These are phyloP conservation scores for Globisporangium emineosum DNA, from an alignment of 352 stramenopile genomes.

Conservation along the genomic window DNA sequence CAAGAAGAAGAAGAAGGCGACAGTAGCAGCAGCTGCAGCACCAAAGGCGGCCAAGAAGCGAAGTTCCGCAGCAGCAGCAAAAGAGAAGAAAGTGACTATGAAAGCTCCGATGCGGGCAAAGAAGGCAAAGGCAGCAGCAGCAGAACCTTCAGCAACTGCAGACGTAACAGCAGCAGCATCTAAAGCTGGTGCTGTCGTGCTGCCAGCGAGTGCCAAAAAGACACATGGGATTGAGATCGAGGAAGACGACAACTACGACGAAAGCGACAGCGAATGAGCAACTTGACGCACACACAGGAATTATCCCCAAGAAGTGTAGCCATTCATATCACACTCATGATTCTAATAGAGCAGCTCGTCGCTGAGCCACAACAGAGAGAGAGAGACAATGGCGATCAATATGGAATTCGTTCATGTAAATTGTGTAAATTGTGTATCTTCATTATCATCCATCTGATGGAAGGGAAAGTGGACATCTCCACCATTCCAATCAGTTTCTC, in stretches of 20 bases:
- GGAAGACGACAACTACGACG: conserved; percentile 75
- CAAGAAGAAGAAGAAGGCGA: conserved; percentile 23
- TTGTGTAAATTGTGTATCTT: neutral
- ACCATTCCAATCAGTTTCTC: neutral
- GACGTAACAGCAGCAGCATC: neutral
- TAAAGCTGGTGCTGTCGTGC: too few species aligned
- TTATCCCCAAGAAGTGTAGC: too few species aligned
- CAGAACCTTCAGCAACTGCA: neutral
- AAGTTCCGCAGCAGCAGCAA: conserved; percentile 6
- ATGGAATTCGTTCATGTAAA: neutral
- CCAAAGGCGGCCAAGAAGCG: neutral
- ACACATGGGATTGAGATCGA: conserved; percentile 30
- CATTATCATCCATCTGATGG: neutral
- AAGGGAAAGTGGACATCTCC: neutral
- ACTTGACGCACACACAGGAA: neutral
- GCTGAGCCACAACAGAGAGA: neutral
- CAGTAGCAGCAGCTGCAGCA: conserved; percentile 7
- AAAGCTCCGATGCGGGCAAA: conserved; percentile 2
- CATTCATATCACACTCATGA: neutral
- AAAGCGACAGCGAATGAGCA: conserved; percentile 64
- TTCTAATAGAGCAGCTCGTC: neutral
- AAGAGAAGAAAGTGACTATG: neutral
- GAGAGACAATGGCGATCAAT: neutral
- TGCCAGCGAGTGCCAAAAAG: neutral
- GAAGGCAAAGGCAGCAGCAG: conserved; percentile 11